Evolutionary conservation across 805 yeast genomes (phyloP).

Genomic region (Candida sphagnicola): DNA sequence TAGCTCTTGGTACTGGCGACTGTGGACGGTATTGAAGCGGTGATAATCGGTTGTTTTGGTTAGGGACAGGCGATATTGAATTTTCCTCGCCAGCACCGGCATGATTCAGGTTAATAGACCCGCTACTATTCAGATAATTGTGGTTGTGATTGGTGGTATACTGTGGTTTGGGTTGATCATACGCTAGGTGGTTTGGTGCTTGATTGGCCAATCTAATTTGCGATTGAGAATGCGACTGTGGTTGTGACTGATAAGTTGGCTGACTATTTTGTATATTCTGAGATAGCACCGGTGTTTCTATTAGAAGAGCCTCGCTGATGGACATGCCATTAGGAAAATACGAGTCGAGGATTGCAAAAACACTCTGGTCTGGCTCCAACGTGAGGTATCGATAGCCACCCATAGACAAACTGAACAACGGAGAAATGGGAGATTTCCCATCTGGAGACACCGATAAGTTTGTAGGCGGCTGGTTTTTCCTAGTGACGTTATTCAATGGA

Average conservation of each 20-base stretch:
- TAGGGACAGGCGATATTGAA: slow-evolving; percentile 20
- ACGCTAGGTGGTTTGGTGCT: slow-evolving; percentile 1
- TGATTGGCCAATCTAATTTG: not conserved
- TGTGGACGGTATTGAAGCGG: slow-evolving; percentile 5
- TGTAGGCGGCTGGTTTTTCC: not conserved
- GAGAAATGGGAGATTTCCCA: slow-evolving; percentile 1
- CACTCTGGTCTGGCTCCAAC: slow-evolving; percentile 59
- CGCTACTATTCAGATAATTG: not conserved
- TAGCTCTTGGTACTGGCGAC: slow-evolving; percentile 15
- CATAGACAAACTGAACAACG: slow-evolving; percentile 9
- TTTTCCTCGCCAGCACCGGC: slow-evolving; percentile 17
- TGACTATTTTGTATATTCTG: not conserved
- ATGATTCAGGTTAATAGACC: slow-evolving; percentile 4
- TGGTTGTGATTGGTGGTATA: not conserved
- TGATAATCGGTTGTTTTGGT: not conserved
- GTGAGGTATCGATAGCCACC: slow-evolving; percentile 9
- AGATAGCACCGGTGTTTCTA: slow-evolving; percentile 40
- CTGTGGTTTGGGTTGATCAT: slow-evolving; percentile 31
- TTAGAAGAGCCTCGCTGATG: slow-evolving; percentile 59
- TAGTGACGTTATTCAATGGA: not conserved
- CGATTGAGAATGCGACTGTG: not conserved
- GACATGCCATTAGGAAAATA: slow-evolving; percentile 67
- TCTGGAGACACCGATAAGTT: slow-evolving; percentile 2
- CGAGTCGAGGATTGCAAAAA: slow-evolving; percentile 55
- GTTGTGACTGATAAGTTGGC: not conserved